Evolutionary conservation across 306 rosid genomes (phyloP), one percentile per base, ranked within the genome.

Genomic region (Rubus idaeus): DNA sequence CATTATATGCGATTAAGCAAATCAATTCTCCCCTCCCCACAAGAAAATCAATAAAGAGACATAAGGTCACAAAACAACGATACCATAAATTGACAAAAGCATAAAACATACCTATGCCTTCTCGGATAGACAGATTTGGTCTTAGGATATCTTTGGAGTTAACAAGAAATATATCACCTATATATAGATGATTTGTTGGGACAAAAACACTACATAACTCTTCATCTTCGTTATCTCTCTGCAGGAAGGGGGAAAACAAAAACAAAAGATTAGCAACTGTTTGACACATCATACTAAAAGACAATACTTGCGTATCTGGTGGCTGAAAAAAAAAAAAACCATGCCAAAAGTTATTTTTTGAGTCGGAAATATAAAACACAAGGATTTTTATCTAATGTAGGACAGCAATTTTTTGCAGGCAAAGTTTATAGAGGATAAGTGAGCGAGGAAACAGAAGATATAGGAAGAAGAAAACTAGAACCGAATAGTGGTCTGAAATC

Each of bases 141-240:
- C 97, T 87, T 79, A 90, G 88, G 79, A 93, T 84, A 70, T 93
- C 96, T 78, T 86, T 84, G 75, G 96, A 89, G 86, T 77, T 89
- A 10, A 93, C 89, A 58, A 93, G 89, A 69, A 89, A 65, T 79
- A 93, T 88, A 70, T 93, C 97, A n/a, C 97, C 97, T 69, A 93
- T 86, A 81, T 89, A 93, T 17, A 93, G 87, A 82, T 90, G 98
- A 85, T 93, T 93, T 17, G 96, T 90, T 67, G 98, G 98, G 85
- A 93, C 93, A 75, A 90, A 93, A 73, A 93, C 98, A 75, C 98
- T 90, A 37, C 98, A 93, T 40, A 93, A 83, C 85, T 93, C 98
- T 78, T 93, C 98, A 60, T 93, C 96, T 86, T 89, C 94, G 26
- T 87, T 81, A 49, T 89, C 94, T 84, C 84, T 87, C 96, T 93